Evolutionary conservation across 768 basidiomycete genomes (phyloP), one percentile per base, ranked within the genome.

Genomic region (Inosperma sp.): DNA sequence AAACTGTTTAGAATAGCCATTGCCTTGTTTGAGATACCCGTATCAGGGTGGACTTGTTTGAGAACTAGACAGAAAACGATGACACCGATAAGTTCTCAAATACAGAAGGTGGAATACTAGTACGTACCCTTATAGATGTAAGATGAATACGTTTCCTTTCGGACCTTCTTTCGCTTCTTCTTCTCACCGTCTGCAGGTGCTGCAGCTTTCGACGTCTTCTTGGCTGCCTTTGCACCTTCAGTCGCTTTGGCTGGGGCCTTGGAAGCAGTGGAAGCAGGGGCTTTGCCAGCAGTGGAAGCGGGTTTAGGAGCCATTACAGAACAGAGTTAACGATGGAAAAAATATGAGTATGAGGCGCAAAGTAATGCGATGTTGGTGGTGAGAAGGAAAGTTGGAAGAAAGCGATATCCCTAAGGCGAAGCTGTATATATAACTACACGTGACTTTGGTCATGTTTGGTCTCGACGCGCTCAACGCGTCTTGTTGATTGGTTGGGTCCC

Each of bases 21-120:
- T 3, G 87, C 86, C 72, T 95, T 95, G 82, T 92, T 95, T 31
- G 93, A 95, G 80, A 96, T 95, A 85, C 94, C 94, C 47, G 93
- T 95, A 62, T 95, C 93, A 47, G 94, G 95, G 75, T 95, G 94
- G 56, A 96, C 93, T 75, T 96, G 95, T 75, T 89, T 96, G 61
- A 96, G 80, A 58, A 96, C 93, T 91, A 51, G 5, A 55, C 26
- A 21, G 9, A 4, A n/a, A 25, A 42, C 29, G 41, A 48, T 44
- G 48, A 56, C 56, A 50, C 40, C 49, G 35, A 19, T 35, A 26
- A 42, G 40, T 19, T 33, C 4, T n/a, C 25, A 12, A n/a, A 49
- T 17, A 12, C 31, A n/a, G 21, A 14, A n/a, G 17, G 14, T 25
- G 5, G 12, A 52, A 33, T 8, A 8, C 19, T 33, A 21, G n/a